Base-by-base conservation (phyloP, 1,139 yeast genomes). In the Suhomyces wounanorum region DNA sequence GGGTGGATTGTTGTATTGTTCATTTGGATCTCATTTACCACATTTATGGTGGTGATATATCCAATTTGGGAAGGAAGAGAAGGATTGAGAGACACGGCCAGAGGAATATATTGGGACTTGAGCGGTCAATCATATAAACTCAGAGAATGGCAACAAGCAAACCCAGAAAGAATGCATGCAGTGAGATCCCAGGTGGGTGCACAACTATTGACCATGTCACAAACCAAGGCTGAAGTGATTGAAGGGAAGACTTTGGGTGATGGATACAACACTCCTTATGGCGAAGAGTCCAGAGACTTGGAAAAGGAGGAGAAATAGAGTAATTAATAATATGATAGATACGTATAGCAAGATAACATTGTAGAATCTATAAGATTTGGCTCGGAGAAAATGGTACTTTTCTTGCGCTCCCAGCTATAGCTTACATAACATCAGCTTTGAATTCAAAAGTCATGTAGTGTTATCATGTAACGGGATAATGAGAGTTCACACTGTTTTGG, bases 101-200 rank as follows among this genome's bases (percentile, higher is more conserved):
- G 95, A 62, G 96, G 96, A 45, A 78, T 89, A 36, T 89, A 85
- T 68, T 89, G 96, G 96, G 96, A 89, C 64, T 58, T 79, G 45
- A 75, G 87, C 30, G 96, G 96, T 18, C 94, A 88, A 68, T 69
- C 85, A 1, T 67, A 81, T 66, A 89, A 88, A 67, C 73, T 89
- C 52, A 76, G 79, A 57, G 86, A 78, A 59, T 89, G 96, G 92
- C 96, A 89, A 66, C 64, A 75, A 26, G 67, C 70, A 2, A 80
- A 87, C 59, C 92, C 92, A 2, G 91, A 86, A 55, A 77, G 83
- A 55, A 65, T 87, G 58, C 91, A 86, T 63, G 86, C 84, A 17
- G 87, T 85, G 18, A 77, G 76, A 63, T 78, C 85, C 33, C 89
- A 84, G 69, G 75, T 84, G 11, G 65, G 65, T 30, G 76, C 77